phyloP scores from a whole-genome alignment of 1,284 basidiomycete species.

The Ganoderma boninense region DNA sequence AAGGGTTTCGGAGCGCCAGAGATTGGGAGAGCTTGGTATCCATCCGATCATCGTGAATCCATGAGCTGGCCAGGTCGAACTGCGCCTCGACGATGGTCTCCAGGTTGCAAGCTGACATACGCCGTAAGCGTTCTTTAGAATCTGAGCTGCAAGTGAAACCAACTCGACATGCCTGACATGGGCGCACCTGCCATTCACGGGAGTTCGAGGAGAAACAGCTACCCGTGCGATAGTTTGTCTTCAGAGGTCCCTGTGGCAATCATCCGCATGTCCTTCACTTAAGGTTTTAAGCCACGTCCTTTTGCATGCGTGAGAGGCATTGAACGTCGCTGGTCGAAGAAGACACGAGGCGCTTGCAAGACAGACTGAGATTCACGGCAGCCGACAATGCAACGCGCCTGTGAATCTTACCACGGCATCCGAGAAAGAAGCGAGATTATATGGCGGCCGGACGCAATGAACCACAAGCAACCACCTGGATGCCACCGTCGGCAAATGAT shows the following conservation, averaged over 20 bases:
- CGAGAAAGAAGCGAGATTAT: background rate
- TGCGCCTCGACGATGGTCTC: background rate
- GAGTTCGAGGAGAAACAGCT: background rate
- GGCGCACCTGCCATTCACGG: background rate
- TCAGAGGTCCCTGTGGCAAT: background rate
- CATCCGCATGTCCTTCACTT: background rate
- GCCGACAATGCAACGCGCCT: background rate
- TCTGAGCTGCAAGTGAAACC: background rate
- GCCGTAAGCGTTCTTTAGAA: background rate
- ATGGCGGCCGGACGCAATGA: background rate
- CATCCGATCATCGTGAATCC: slow-evolving; percentile 5
- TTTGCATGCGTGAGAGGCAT: background rate
- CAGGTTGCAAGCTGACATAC: background rate
- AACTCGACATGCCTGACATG: background rate
- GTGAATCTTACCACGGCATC: background rate
- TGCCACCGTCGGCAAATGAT: background rate
- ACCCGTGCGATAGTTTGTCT: background rate
- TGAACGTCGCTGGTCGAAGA: background rate
- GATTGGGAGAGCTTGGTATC: background rate
- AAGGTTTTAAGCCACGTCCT: background rate
- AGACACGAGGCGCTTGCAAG: background rate
- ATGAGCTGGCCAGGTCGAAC: background rate
- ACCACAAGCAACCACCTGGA: background rate
- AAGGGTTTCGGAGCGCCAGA: background rate
- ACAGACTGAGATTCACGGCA: background rate